Evolutionary conservation across 2,329 filamentous ascomycete species (phyloP), one percentile per base, ranked within the genome.

Genomic region (Microdochium trichocladiopsis): DNA sequence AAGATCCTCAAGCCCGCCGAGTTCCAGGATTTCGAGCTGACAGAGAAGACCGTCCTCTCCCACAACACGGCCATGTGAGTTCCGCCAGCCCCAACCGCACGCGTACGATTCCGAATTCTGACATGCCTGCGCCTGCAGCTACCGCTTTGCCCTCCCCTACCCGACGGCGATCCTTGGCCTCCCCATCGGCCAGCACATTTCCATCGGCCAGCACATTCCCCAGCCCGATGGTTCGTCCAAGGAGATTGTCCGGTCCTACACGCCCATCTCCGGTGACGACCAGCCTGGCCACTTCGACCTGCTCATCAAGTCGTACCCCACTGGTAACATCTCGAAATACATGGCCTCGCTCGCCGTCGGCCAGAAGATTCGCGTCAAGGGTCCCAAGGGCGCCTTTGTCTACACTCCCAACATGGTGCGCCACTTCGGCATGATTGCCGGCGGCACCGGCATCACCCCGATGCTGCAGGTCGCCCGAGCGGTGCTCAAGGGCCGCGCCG

Each of bases 131-230:
- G 12, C 21, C 18, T 45, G 6, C 18, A 90, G 87, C 76, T 99
- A 97, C 79, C 91, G 94, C 66, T 96, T 97, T 76, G 80, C 81
- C 58, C 88, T 99, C 41, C 92, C 92, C 53, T 79, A 79, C 50
- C 75, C 85, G 41, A 86, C 77, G 62, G 83, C 88, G 60, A 90
- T 96, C 69, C 89, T 97, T 64, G 94, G 94, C 66, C 88, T 97
- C 45, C 93, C 94, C 60, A 97, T 97, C 75, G 94, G 94, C 67
- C 94, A 99, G 77, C 94, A 99, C 78, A 96, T 99, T 73, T 96
- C 93, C 57, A 90, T 99, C 67, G 90, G 88, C 60, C 93, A 91
- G 52, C 83, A 80, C 52, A 82, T 91, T 56, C 63, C 72, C 45
- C 82, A 86, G 64, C 71, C 76, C 52, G 84, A 89, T 63, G 90